A percentile compares a stretch with the other conserved stretches of the same genome.
Evolutionary conservation across 2,329 filamentous ascomycete genomes (phyloP).

Genomic region (Botryotinia globosa): DNA sequence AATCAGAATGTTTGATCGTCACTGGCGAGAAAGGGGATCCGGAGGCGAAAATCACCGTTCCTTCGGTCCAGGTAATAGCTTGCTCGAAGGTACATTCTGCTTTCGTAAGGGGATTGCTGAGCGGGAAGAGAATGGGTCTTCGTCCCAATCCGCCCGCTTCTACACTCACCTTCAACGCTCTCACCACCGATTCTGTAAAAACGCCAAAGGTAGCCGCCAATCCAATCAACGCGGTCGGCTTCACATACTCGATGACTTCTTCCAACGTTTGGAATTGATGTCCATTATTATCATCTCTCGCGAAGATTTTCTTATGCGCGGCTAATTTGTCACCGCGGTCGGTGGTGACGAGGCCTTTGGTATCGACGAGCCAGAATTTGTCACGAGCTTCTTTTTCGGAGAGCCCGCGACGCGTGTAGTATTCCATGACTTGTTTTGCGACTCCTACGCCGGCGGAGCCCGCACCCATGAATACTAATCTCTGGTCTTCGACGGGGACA

Average conservation of each 20-base stretch:
- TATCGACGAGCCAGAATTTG: conserved; percentile 98
- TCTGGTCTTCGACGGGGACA: conserved; percentile 83
- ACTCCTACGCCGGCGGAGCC: conserved; percentile 96
- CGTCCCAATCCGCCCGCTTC: conserved; percentile 66
- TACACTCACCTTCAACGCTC: conserved; percentile 63
- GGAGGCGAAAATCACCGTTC: conserved; percentile 88
- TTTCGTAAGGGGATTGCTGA: conserved; percentile 94
- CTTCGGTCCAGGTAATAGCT: conserved; percentile 85
- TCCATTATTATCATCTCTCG: conserved; percentile 61
- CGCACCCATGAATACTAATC: conserved; percentile 92
- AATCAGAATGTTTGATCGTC: conserved; percentile 60
- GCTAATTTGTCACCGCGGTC: conserved; percentile 93
- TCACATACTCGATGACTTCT: conserved; percentile 90
- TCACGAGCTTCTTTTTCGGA: conserved; percentile 81
- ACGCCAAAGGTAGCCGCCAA: conserved; percentile 91
- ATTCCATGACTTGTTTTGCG: conserved; percentile 95
- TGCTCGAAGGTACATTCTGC: conserved; percentile 97
- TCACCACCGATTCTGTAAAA: conserved; percentile 84
- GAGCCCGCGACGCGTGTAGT: conserved; percentile 89
- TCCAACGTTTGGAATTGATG: conserved; percentile 76
- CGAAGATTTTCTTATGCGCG: conserved; percentile 79
- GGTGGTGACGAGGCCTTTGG: conserved; percentile 87
- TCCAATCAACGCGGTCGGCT: conserved; percentile 91
- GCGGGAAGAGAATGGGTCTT: conserved; percentile 87
- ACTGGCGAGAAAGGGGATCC: conserved; percentile 85